Evolutionary conservation across 2,329 filamentous ascomycete genomes (phyloP).

Genomic region (Pseudocercospora cruenta): DNA sequence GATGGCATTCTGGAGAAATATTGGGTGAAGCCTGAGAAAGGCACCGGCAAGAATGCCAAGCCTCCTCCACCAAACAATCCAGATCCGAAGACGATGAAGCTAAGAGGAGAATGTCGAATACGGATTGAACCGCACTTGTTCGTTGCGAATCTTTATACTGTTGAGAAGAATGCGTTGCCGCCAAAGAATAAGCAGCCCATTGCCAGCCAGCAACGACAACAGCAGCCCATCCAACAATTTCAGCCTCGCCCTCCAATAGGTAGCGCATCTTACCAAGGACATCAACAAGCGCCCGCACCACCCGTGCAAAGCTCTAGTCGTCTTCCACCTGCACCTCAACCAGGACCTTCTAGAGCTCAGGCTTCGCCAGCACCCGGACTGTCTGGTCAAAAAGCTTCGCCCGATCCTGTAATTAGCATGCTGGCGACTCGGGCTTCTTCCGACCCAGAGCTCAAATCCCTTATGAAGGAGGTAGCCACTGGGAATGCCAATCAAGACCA

Average conservation of each 20-base stretch:
- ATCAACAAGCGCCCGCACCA: constrained; percentile 11
- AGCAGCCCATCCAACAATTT: constrained; percentile 26
- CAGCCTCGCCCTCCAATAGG: constrained; percentile 27
- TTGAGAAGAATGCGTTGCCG: constrained; percentile 61
- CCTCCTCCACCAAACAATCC: constrained; percentile 52
- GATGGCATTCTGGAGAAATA: constrained; percentile 73
- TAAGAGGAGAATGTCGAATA: constrained; percentile 73
- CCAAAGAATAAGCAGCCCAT: constrained; percentile 24
- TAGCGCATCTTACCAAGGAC: constrained; percentile 19
- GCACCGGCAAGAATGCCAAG: constrained; percentile 66
- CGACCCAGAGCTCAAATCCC: constrained; percentile 71
- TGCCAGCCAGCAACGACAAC: constrained; percentile 24
- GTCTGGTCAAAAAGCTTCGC: constrained; percentile 34
- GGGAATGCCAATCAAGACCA: constrained; percentile 73
- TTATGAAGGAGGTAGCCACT: constrained; percentile 82
- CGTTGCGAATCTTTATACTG: constrained; percentile 72
- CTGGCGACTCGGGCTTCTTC: constrained; percentile 75
- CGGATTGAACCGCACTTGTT: constrained; percentile 80
- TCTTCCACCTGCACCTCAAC: constrained; percentile 17
- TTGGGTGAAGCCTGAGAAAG: constrained; percentile 73
- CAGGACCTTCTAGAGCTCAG: constrained; percentile 12
- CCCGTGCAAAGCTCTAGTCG: constrained; percentile 1
- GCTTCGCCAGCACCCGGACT: constrained; percentile 12
- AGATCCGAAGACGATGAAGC: constrained; percentile 43
- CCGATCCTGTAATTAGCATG: constrained; percentile 80